phyloP scores from a whole-genome alignment of 345 rosid genomes.

The Syzygium aqueum region DNA sequence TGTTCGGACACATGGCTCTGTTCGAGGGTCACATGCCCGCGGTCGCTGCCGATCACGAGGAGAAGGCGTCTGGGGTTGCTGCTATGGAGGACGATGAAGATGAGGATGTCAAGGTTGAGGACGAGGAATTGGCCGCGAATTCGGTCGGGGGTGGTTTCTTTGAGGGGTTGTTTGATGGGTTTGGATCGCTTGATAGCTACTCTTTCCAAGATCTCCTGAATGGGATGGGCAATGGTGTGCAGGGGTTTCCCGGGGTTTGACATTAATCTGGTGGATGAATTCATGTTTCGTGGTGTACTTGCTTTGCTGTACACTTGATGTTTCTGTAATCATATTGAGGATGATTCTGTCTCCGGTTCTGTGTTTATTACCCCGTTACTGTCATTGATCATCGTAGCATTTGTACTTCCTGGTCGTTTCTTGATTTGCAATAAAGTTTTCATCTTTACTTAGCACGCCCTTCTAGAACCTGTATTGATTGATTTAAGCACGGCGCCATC shows the following conservation, averaged over 20 bases:
- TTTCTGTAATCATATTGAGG: not conserved
- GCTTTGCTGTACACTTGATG: not conserved
- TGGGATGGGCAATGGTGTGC: constrained; percentile 6
- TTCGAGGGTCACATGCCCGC: constrained; percentile 78
- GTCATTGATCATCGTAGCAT: not conserved
- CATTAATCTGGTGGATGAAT: not conserved
- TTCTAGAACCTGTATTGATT: not conserved
- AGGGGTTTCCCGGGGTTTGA: not conserved
- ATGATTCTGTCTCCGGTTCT: not conserved
- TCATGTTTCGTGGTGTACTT: not conserved
- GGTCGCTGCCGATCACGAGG: constrained; percentile 10
- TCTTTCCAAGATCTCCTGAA: constrained; percentile 26
- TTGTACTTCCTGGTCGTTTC: not conserved
- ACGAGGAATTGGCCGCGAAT: not conserved
- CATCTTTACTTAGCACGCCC: not conserved
- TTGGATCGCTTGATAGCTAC: constrained; percentile 26
- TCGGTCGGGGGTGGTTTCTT: constrained; percentile 11
- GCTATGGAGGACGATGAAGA: constrained; percentile 1
- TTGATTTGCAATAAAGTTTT: not conserved
- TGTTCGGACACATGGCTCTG: constrained; percentile 64
- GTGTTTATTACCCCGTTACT: not conserved
- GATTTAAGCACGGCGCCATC: not conserved
- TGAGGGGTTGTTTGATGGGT: constrained; percentile 36
- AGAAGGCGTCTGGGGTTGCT: not conserved
- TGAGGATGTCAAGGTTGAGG: constrained; percentile 4